Base-by-base conservation (phyloP, 192 early-diverging fungal genomes). In the Podila epigama region DNA sequence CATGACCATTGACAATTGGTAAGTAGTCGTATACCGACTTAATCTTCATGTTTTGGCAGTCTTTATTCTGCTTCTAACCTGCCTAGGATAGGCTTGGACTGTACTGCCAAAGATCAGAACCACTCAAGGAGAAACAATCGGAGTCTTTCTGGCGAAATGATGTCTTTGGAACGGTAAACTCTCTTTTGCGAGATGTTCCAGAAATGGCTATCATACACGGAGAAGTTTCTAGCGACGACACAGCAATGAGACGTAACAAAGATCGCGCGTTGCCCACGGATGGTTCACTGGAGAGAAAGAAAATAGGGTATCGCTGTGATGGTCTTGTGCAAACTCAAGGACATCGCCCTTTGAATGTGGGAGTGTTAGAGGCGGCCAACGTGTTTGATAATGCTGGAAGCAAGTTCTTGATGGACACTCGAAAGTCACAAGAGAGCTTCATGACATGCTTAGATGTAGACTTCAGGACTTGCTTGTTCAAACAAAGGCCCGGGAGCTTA, bases 31-130 rank as follows among this genome's bases (percentile, higher is more conserved):
- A 27, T 20, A 58, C 20, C 27, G 28, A 25, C 1, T 22, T 58
- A 39, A 25, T 58, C 25, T 58, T 58, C 36, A 58, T 11, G 16
- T 6, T 58, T n/a, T n/a, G n/a, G n/a, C n/a, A n/a, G n/a, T n/a
- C n/a, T n/a, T n/a, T n/a, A n/a, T n/a, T n/a, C n/a, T n/a, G n/a
- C n/a, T n/a, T n/a, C n/a, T n/a, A n/a, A n/a, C n/a, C n/a, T n/a
- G n/a, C n/a, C n/a, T n/a, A n/a, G n/a, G n/a, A n/a, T n/a, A 58
- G 56, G 56, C 56, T 58, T 39, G 56, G 56, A 22, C 20, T 58
- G 15, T 58, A 58, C n/a, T 58, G 56, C 20, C 56, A 58, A 18
- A 39, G 36, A 39, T 36, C 56, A 11, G 36, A 36, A 58, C 56
- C 56, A 58, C 18, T 58, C 35, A 58, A 58, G 25, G 10, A 20